Evolutionary conservation across 345 rosid species (phyloP), one percentile per base, ranked within the genome.

Genomic region (Hibiscus mutabilis): DNA sequence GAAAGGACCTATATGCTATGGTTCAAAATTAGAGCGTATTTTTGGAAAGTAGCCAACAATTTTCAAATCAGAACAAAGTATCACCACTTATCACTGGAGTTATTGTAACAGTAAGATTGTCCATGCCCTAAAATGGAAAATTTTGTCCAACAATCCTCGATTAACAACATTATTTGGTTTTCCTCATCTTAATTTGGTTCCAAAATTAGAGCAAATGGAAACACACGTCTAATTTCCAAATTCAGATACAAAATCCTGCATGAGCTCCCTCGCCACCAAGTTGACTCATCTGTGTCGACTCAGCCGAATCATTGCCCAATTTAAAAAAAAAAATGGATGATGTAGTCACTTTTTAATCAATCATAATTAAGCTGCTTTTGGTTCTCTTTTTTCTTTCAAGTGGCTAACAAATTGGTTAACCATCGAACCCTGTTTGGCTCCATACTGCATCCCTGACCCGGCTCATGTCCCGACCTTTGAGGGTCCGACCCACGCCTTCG

Each of bases 381-480:
- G 37, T 0, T 25, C 5, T 51, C 18, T 46, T 3, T 29, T 29
- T 29, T 29, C 3, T 3, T 3, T 10, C n/a, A n/a, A n/a, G n/a
- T n/a, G n/a, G 57, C 24, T 37, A 19, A 19, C 33, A 42, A 18
- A 13, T 12, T 47, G 42, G 29, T 24, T 44, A 24, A 6, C 96
- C 89, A 65, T 86, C 69, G 52, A 86, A 84, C 63, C 95, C 91
- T 21, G 91, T 89, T 68, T 82, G 91, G 85, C 91, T 91, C 97
- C 98, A 94, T 5, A 94, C 93, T 0, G 98, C 91, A 63, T 94
- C 98, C 33, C 97, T 84, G 74, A 94, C 95, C 64, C 95, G 90
- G 67, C 97, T 77, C 86, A 94, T 19, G 87, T 91, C 98, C 3
- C 97, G 89, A 9, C 98, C 97, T 74, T 94, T 94, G 1, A 91